Evolutionary conservation across 2,329 filamentous ascomycete species (phyloP), one percentile per base, ranked within the genome.

Genomic region (Sporothrix brunneoviolacea): DNA sequence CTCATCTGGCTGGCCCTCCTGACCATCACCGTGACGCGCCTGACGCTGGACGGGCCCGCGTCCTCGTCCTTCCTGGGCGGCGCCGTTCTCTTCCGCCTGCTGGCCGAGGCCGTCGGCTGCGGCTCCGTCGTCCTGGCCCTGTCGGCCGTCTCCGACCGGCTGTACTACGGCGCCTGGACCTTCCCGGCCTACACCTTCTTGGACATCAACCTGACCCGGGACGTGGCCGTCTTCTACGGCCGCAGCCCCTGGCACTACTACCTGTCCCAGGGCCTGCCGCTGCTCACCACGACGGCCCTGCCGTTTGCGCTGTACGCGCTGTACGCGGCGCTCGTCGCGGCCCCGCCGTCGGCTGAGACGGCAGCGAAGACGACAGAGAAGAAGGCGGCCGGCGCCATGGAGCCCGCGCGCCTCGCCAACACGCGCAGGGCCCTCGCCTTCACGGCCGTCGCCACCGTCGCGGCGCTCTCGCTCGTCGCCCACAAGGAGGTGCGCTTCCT

Each of bases 401-500:
- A 28, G 58, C 48, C 65, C 66, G 62, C 55, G 57, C 62, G 9
- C 56, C 63, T 69, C 55, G 61, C 64, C 37, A 72, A 71, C 50
- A 69, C 77, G 12, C 69, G 73, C 46, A 74, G 73, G 49, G 74
- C 76, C 32, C 69, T 91, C 8, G 73, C 81, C 9, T 72, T 74
- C 27, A 72, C 80, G 8, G 74, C 84, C 37, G 55, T 83, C 49
- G 66, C 80, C 27, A 86, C 84, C 51, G 69, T 86, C 9, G 64
- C 70, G 1, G 66, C 73, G 2, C 76, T 97, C 30, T 95, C 88
- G 2, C 63, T 87, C 41, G 87, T 97, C 58, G 83, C 89, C 1
- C 93, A 98, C 70, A 98, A 98, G 66, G 93, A 98, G 74, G 88
- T 95, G 59, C 88, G 93, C 61, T 98, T 98, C 71, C 87, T 97